These are phyloP conservation scores for Fragaria nilgerrensis DNA, from an alignment of 306 rosid genomes.

Conservation along the genomic window DNA sequence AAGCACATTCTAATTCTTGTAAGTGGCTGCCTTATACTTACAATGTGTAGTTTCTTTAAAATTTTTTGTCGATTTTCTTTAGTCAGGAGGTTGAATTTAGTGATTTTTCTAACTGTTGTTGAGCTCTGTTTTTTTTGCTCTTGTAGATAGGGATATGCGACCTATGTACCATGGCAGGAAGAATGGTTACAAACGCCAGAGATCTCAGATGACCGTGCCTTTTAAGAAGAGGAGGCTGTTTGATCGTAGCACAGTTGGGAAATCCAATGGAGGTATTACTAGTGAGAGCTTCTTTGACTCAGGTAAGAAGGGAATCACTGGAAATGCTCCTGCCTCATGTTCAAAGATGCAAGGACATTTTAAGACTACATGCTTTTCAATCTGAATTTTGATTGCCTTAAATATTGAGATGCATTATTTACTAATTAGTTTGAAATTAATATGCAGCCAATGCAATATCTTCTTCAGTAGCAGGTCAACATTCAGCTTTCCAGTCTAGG, in stretches of 20 bases:
- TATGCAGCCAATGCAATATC: conserved; percentile 54
- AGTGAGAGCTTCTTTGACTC: conserved; percentile 41
- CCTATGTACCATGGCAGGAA: conserved; percentile 49
- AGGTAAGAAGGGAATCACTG: conserved; percentile 38
- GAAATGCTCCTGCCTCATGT: conserved; percentile 46
- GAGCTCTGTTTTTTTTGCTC: conserved; percentile 15
- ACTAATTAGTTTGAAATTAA: conserved; percentile 15
- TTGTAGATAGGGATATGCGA: conserved; percentile 54
- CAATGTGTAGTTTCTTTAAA: conserved; percentile 3
- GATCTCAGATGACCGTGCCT: conserved; percentile 79
- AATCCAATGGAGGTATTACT: conserved; percentile 43
- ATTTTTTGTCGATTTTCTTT: conserved; percentile 4
- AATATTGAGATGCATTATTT: conserved; percentile 17
- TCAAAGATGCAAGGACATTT: conserved; percentile 37
- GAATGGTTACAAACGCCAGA: conserved; percentile 54
- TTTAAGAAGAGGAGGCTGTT: conserved; percentile 82
- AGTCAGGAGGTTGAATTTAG: not conserved
- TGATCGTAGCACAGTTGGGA: conserved; percentile 42
- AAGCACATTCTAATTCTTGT: conserved; percentile 45
- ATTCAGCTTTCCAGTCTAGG: conserved; percentile 46
- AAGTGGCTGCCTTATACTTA: conserved; percentile 27
- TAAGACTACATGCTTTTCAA: conserved; percentile 22
- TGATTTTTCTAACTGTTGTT: conserved; percentile 19
- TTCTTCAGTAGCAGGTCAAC: conserved; percentile 43
- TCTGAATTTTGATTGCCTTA: conserved; percentile 9